Conservation (phyloP, 176 grass and related monocot species). For the Cenchrus americanus region DNA sequence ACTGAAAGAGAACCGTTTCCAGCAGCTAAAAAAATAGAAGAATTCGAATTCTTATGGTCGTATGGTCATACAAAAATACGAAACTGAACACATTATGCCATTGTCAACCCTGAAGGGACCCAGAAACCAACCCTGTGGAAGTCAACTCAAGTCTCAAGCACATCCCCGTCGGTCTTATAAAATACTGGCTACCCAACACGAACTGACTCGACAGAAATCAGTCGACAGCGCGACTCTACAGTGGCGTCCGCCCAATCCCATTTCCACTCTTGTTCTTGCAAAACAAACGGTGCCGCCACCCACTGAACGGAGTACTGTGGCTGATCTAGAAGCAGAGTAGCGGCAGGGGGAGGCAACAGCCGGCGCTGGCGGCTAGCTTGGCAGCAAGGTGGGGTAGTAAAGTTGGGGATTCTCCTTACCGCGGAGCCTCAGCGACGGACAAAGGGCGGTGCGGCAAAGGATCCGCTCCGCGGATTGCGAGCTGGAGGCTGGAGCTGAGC, state of each 20-base stretch:
- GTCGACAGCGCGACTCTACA: not conserved
- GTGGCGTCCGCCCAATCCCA: not conserved
- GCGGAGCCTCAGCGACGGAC: not conserved
- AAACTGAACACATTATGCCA: not conserved
- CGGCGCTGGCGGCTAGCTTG: not conserved
- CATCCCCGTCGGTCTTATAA: slow-evolving; percentile 16
- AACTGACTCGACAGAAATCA: slow-evolving; percentile 4
- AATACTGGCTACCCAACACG: not conserved
- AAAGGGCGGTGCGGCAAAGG: not conserved
- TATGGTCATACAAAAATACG: not conserved
- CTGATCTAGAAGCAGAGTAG: not conserved
- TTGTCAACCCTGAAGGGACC: not conserved
- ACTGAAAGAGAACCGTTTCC: not conserved
- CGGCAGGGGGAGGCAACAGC: not conserved
- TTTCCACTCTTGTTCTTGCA: not conserved
- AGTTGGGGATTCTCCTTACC: slow-evolving; percentile 13
- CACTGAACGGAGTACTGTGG: not conserved
- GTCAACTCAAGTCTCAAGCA: not conserved
- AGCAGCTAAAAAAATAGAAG: not conserved
- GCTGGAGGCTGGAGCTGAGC: slow-evolving; percentile 21
- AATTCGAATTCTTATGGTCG: not conserved
- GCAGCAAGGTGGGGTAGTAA: slow-evolving; percentile 13
- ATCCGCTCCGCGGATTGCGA: slow-evolving; percentile 12
- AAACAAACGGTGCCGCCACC: slow-evolving; percentile 1
- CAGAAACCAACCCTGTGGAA: slow-evolving; percentile 1